Evolutionary conservation across 108 stramenopile genomes (phyloP).

Genomic region (Chaetoceros tenuissimus): DNA sequence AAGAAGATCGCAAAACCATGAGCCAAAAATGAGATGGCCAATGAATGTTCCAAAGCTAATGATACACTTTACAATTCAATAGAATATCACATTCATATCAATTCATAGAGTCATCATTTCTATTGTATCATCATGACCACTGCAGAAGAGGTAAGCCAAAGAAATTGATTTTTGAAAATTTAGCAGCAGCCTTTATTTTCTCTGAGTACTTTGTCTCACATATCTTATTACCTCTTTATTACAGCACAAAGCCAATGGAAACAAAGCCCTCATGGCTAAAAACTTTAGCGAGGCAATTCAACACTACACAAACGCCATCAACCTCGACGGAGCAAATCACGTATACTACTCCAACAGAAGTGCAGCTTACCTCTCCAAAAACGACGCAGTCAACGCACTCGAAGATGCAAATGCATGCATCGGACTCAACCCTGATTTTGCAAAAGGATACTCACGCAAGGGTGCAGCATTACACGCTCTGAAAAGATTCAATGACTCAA

Average conservation of each 20-base stretch:
- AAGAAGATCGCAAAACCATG: too few species aligned
- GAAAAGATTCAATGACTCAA: slow-evolving; percentile 93
- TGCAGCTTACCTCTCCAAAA: slow-evolving; percentile 90
- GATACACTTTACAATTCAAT: too few species aligned
- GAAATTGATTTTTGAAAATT: neutral
- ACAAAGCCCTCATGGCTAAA: slow-evolving; percentile 82
- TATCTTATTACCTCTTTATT: too few species aligned
- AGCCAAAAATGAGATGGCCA: too few species aligned
- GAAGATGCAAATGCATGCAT: slow-evolving; percentile 95
- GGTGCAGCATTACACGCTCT: slow-evolving; percentile 92
- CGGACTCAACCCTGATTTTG: slow-evolving; percentile 72
- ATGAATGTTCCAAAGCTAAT: too few species aligned
- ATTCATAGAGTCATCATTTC: neutral
- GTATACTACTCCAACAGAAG: slow-evolving; percentile 96
- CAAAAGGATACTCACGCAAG: slow-evolving; percentile 92
- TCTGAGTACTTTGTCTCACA: too few species aligned
- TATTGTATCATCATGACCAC: neutral
- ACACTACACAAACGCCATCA: slow-evolving; percentile 93
- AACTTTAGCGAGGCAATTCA: slow-evolving; percentile 91
- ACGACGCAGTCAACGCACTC: slow-evolving; percentile 89
- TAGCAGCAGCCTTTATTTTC: neutral
- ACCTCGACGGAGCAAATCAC: slow-evolving; percentile 88
- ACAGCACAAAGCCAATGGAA: slow-evolving; percentile 81
- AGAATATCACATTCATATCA: too few species aligned
- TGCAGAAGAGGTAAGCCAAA: slow-evolving; percentile 3